Conservation (phyloP, 139 green algal species). For the Gonium pectorale region DNA sequence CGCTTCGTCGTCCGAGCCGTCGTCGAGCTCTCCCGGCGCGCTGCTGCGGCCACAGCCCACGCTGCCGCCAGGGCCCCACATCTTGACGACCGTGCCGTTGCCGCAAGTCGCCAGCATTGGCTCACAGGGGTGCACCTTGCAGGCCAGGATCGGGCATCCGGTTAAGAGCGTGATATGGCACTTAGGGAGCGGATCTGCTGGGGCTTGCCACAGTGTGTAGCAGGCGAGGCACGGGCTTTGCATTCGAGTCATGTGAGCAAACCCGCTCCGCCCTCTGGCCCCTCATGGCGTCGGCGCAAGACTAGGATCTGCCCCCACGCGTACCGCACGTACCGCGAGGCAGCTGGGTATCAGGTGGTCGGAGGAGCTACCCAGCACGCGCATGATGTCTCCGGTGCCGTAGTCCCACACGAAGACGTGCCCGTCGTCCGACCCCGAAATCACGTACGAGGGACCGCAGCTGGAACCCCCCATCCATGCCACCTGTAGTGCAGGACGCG, state of each 20-base stretch:
- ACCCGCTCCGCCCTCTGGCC: no score
- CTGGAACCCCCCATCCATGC: conserved; percentile 41
- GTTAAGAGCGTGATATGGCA: no score
- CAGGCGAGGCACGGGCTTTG: no score
- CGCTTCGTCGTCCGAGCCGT: no score
- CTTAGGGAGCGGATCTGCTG: no score
- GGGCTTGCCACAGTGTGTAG: no score
- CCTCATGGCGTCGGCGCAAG: no score
- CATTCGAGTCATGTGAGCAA: not conserved
- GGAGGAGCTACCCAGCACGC: not conserved
- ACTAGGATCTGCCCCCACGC: no score
- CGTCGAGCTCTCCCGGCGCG: no score
- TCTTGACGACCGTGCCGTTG: conserved; percentile 52
- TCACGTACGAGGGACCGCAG: conserved; percentile 59
- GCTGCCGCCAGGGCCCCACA: conserved; percentile 62
- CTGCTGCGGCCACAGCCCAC: no score
- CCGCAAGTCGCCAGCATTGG: conserved; percentile 65
- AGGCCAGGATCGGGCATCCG: no score
- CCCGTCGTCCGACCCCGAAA: conserved; percentile 83
- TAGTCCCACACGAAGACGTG: conserved; percentile 76
- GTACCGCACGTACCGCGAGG: conserved; percentile 25
- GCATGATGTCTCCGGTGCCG: conserved; percentile 45
- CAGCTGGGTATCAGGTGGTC: conserved; percentile 24
- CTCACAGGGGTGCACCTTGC: conserved; percentile 54
- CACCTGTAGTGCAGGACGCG: no score